phyloP scores from a whole-genome alignment of 345 rosid species.

The Limnanthes douglasii region DNA sequence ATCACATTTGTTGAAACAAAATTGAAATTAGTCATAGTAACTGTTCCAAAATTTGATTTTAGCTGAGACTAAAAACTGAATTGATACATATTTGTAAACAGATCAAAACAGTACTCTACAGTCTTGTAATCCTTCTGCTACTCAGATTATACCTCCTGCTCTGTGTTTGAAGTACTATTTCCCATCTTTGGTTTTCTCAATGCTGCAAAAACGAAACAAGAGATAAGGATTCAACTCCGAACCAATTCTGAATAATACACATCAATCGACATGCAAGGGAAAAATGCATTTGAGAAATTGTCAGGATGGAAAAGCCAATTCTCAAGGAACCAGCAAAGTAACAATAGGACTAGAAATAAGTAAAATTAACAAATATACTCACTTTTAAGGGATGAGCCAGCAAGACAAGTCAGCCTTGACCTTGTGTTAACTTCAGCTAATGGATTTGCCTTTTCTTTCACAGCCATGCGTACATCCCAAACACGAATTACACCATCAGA shows the following conservation, averaged over 20 bases:
- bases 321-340: too few relatives aligned
- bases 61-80: background rate
- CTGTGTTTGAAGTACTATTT: conserved; percentile 8
- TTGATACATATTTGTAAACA: background rate
- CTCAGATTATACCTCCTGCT: conserved; percentile 6
- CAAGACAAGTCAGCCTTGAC: conserved; percentile 90
- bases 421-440: conserved; percentile 73
- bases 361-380: conserved; percentile 13
- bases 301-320: too few relatives aligned
- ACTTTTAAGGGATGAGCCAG: conserved; percentile 65
- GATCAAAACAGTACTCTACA: background rate
- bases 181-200: conserved; percentile 14
- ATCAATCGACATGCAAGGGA: too few relatives aligned
- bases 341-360: background rate
- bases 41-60: background rate
- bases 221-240: too few relatives aligned
- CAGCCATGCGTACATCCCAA: conserved; percentile 78
- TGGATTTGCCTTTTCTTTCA: conserved; percentile 48
- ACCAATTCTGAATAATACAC: too few relatives aligned
- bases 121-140: conserved; percentile 4
- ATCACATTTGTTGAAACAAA: too few relatives aligned
- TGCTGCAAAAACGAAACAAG: too few relatives aligned
- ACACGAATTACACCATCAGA: conserved; percentile 87
- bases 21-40: too few relatives aligned
- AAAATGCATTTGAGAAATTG: too few relatives aligned